Evolutionary conservation across 2,329 filamentous ascomycete genomes (phyloP).

Genomic region (Fusarium liriodendri): DNA sequence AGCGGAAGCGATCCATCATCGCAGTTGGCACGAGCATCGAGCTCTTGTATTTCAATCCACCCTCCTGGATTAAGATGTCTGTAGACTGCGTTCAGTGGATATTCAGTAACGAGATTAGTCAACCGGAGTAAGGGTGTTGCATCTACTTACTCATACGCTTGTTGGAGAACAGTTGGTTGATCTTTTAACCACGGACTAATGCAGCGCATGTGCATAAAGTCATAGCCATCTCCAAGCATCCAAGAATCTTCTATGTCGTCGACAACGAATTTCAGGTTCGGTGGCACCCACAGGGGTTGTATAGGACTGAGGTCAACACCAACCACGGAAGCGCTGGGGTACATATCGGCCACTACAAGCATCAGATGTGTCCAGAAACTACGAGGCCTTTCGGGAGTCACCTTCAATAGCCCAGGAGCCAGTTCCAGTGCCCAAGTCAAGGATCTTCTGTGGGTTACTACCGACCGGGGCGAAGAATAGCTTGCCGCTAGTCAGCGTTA

Average conservation of each 20-base stretch:
- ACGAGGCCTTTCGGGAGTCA: neutral
- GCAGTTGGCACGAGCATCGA: conserved; percentile 50
- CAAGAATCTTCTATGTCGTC: conserved; percentile 61
- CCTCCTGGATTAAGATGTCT: conserved; percentile 36
- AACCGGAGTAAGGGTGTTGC: too few relatives aligned
- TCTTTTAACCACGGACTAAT: conserved; percentile 39
- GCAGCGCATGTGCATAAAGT: conserved; percentile 41
- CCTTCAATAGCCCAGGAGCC: conserved; percentile 40
- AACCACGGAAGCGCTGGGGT: conserved; percentile 35
- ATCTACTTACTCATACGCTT: conserved; percentile 25
- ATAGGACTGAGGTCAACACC: conserved; percentile 43
- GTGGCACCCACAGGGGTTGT: conserved; percentile 50
- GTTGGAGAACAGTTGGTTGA: conserved; percentile 24
- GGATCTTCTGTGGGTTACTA: conserved; percentile 31
- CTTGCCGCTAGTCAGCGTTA: conserved; percentile 28
- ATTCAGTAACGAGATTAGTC: neutral
- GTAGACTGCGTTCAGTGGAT: neutral
- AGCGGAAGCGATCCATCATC: conserved; percentile 53
- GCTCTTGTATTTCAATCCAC: conserved; percentile 48
- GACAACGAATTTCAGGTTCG: conserved; percentile 53
- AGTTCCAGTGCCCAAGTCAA: conserved; percentile 38
- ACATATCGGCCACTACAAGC: conserved; percentile 33
- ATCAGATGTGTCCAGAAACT: neutral
- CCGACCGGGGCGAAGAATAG: conserved; percentile 33
- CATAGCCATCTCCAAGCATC: conserved; percentile 44